Base-by-base conservation (phyloP, 73 alveolate genomes). In the Paramecium tetraurelia region DNA sequence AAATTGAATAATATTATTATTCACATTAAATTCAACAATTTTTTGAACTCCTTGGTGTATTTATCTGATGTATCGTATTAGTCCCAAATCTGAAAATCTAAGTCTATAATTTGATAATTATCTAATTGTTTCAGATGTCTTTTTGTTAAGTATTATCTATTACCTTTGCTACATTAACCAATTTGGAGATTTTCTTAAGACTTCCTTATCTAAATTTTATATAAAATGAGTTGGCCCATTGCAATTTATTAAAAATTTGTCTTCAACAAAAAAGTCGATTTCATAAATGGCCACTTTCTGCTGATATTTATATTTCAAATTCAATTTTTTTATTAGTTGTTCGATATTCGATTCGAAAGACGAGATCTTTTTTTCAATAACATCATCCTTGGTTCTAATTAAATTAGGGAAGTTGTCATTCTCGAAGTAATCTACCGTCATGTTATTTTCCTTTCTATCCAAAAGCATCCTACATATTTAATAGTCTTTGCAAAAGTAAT, bases 71-170 rank as follows among this genome's bases (percentile, higher is more conserved):
- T 63, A 31, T 63, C 41, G 46, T 31, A 63, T 33, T 33, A 27
- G 41, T 63, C 50, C 84, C 84, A 63, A 21, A 63, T 14, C 24
- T 27, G 20, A 33, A 31, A 31, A 63, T 63, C 84, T 63, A 63
- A 27, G 84, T 63, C 84, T 63, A 63, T 63, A 27, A 63, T 63
- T 63, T 63, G 21, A 63, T 63, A 33, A 31, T 27, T 63, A 12
- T 33, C 84, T 63, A 63, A 24, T 63, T 63, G 84, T 63, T 63
- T 63, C 46, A 63, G 20, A 63, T 63, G 84, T 63, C 84, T 63
- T 63, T 63, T 31, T 31, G 44, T 63, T 63, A 63, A 63, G 84
- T 63, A 63, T 63, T 63, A 63, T 63, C 50, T 33, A 11, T 63
- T 63, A 63, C 84, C 84, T 63, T 63, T 63, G 46, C 84, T 63